These are phyloP conservation scores for Melaleuca alternifolia DNA, from an alignment of 345 rosid species.

Conservation along the genomic window DNA sequence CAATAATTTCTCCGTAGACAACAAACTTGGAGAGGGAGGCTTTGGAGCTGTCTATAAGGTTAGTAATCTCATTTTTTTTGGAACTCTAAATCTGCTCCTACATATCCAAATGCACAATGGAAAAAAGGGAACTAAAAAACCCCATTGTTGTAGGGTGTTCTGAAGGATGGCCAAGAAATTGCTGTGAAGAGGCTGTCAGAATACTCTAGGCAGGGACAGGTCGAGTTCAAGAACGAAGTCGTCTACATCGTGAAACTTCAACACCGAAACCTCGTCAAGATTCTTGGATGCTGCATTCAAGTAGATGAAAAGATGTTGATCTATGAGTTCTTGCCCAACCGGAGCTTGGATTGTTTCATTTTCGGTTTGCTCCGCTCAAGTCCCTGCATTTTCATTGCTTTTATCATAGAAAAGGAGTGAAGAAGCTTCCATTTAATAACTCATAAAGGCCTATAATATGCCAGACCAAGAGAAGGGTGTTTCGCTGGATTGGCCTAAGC, in stretches of 20 bases:
- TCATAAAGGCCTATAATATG: neutral
- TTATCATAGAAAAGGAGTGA: neutral
- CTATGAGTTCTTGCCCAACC: neutral
- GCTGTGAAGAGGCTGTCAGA: conserved; percentile 3
- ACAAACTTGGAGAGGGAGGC: conserved; percentile 5
- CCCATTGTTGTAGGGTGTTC: neutral
- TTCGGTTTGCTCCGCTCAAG: neutral
- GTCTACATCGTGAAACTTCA: neutral
- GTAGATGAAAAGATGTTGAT: neutral
- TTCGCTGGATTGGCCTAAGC: neutral
- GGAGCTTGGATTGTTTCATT: neutral
- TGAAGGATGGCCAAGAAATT: conserved; percentile 1
- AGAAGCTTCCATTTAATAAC: neutral
- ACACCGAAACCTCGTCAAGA: conserved; percentile 1
- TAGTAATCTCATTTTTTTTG: neutral
- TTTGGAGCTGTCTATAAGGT: conserved; percentile 9
- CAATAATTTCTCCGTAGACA: neutral
- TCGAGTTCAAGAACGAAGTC: neutral
- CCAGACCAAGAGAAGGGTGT: neutral
- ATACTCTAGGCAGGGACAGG: neutral
- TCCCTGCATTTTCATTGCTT: neutral
- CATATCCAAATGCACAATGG: neutral
- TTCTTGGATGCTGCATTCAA: neutral
- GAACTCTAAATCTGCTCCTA: neutral
- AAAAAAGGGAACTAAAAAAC: neutral